Evolutionary conservation across 1,284 basidiomycete species (phyloP).

Genomic region (Fomitopsis palustris): DNA sequence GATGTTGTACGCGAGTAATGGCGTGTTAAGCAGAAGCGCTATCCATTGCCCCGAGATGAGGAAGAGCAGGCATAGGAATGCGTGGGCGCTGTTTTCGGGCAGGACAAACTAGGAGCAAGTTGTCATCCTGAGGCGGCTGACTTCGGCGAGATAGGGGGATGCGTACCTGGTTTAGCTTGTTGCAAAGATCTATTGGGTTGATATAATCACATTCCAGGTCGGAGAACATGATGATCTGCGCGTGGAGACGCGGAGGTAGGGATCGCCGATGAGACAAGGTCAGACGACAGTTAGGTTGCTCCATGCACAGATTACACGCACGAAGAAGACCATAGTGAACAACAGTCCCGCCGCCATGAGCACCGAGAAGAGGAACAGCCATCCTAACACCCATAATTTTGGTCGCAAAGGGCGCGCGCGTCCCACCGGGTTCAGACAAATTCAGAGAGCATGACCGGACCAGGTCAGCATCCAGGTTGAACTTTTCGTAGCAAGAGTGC

Average conservation of each 20-base stretch:
- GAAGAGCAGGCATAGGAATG: slow-evolving; percentile 85
- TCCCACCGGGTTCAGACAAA: neutral
- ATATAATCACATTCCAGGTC: slow-evolving; percentile 99
- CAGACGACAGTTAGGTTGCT: neutral
- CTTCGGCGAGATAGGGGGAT: slow-evolving; percentile 3
- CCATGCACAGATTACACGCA: slow-evolving; percentile 42
- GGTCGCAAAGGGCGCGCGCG: neutral
- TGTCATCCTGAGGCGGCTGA: neutral
- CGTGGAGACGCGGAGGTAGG: neutral
- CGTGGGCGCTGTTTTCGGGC: slow-evolving; percentile 95
- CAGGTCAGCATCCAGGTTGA: neutral
- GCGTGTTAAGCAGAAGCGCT: slow-evolving; percentile 90
- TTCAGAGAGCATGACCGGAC: neutral
- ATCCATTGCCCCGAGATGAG: slow-evolving; percentile 95
- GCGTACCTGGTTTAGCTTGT: slow-evolving; percentile 95
- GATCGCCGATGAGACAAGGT: neutral
- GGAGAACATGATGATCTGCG: slow-evolving; percentile 99
- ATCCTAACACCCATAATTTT: slow-evolving; percentile 49
- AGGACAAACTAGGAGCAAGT: slow-evolving; percentile 78
- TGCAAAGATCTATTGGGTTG: slow-evolving; percentile 99
- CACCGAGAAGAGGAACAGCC: slow-evolving; percentile 93
- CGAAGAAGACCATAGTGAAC: slow-evolving; percentile 98
- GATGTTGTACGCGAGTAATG: slow-evolving; percentile 87
- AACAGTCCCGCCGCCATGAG: slow-evolving; percentile 89
- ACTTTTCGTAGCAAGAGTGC: neutral